Evolutionary conservation across 2,329 filamentous ascomycete species (phyloP).

Genomic region (Fusarium goolgardi): DNA sequence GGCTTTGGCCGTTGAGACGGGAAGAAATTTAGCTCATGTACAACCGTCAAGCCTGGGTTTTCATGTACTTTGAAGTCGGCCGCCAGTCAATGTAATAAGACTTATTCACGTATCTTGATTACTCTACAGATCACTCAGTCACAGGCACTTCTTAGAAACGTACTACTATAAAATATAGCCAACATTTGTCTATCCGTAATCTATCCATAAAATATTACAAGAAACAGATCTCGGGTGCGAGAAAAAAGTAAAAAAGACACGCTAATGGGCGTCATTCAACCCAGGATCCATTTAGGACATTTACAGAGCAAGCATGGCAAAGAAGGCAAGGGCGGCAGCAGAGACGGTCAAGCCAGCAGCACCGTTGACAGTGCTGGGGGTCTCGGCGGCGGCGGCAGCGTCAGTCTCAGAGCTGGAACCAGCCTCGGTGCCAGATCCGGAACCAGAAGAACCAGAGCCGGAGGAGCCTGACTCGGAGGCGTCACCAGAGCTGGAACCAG

Average conservation of each 20-base stretch:
- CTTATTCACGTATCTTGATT: not conserved
- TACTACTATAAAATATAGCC: constrained; percentile 22
- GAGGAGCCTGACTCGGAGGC: too few species aligned
- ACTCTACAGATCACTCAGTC: not conserved
- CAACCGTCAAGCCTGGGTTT: not conserved
- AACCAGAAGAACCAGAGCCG: constrained; percentile 28
- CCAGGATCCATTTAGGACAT: constrained; percentile 41
- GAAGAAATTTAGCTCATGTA: too few species aligned
- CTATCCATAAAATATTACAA: constrained; percentile 46
- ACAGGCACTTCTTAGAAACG: not conserved
- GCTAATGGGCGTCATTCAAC: constrained; percentile 42
- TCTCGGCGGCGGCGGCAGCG: constrained; percentile 32
- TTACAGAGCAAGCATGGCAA: constrained; percentile 45
- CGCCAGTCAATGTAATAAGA: not conserved
- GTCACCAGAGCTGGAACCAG: constrained; percentile 13
- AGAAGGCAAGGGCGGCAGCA: constrained; percentile 33
- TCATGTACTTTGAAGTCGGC: not conserved
- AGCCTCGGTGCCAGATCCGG: constrained; percentile 30
- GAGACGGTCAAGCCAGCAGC: constrained; percentile 38
- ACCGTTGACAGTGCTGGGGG: constrained; percentile 34
- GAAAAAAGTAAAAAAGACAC: constrained; percentile 43
- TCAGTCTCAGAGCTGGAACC: constrained; percentile 20
- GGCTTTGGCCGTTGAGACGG: not conserved
- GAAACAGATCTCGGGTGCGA: constrained; percentile 46
- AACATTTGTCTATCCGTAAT: constrained; percentile 47